These are phyloP conservation scores for Moesziomyces globuligerus DNA, from an alignment of 1,284 basidiomycete species.

Conservation along the genomic window DNA sequence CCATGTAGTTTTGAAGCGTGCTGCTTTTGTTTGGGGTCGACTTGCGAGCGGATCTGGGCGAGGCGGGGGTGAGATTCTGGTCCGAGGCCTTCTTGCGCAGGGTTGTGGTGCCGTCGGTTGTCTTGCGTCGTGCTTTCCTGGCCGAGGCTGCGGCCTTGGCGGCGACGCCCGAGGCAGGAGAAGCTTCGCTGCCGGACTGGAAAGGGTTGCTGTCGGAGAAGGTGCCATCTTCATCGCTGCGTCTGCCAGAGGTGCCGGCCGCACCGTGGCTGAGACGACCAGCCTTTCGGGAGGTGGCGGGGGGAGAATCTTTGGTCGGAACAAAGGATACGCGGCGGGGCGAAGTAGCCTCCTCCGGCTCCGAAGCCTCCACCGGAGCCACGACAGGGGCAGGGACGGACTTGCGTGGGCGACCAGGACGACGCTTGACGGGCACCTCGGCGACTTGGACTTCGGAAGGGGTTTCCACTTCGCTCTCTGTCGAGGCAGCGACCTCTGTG, in stretches of 20 bases:
- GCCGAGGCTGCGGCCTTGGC: conserved; percentile 38
- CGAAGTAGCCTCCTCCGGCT: conserved; percentile 71
- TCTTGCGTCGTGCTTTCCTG: conserved; percentile 32
- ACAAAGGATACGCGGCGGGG: conserved; percentile 25
- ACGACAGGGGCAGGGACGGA: conserved; percentile 20
- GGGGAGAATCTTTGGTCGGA: conserved; percentile 11
- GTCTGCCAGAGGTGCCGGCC: conserved; percentile 38
- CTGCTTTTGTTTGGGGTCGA: conserved; percentile 6
- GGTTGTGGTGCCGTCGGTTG: conserved; percentile 25
- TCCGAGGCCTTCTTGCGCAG: conserved; percentile 32
- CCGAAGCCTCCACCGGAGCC: conserved; percentile 59
- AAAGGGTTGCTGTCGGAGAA: conserved; percentile 72
- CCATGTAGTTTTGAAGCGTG: conserved; percentile 50
- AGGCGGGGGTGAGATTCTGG: conserved; percentile 4
- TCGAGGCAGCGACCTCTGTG: conserved; percentile 11
- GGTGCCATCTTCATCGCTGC: conserved; percentile 56
- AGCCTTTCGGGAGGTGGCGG: conserved; percentile 9
- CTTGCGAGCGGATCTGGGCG: conserved; percentile 10
- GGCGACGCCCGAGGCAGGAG: conserved; percentile 47
- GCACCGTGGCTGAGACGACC: conserved; percentile 28
- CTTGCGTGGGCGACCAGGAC: conserved; percentile 34
- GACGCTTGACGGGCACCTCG: conserved; percentile 26
- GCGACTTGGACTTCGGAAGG: conserved; percentile 4
- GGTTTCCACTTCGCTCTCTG: conserved; percentile 26
- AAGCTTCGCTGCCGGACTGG: conserved; percentile 70